Evolutionary conservation across 352 stramenopile genomes (phyloP).

Genomic region (Blastocystis hominis): DNA sequence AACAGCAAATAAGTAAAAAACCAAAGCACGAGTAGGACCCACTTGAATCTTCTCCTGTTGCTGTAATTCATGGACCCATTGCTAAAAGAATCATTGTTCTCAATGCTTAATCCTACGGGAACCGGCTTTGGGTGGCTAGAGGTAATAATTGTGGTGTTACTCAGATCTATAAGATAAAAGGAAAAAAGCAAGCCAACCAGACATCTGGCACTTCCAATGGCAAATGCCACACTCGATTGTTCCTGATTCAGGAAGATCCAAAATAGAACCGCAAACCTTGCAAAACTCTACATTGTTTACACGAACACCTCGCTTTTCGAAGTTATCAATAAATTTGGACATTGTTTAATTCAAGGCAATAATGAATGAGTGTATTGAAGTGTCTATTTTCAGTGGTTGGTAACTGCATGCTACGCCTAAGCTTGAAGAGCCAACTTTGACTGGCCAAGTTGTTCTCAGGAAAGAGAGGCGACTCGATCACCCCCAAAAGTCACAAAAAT

Average conservation of each 20-base stretch:
- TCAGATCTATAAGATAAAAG: neutral
- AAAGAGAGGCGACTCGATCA: too few relatives aligned
- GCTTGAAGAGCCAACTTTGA: too few relatives aligned
- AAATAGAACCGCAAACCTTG: constrained; percentile 51
- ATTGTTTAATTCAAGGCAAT: too few relatives aligned
- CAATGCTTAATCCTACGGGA: neutral
- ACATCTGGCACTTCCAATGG: constrained; percentile 30
- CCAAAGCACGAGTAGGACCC: constrained; percentile 38
- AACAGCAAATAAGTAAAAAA: neutral
- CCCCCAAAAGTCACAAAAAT: too few relatives aligned
- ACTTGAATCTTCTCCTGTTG: constrained; percentile 47
- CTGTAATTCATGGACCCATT: constrained; percentile 32
- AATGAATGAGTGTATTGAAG: too few relatives aligned
- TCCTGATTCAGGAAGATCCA: constrained; percentile 48
- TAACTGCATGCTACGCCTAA: too few relatives aligned
- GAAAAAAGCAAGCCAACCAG: neutral
- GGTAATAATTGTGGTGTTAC: constrained; percentile 46
- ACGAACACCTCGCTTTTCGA: constrained; percentile 7
- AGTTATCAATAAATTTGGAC: constrained; percentile 52
- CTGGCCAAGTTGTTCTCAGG: too few relatives aligned
- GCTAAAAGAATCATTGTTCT: neutral
- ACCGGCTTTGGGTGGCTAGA: constrained; percentile 31
- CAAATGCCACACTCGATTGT: constrained; percentile 55
- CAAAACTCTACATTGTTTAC: constrained; percentile 53
- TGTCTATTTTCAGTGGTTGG: too few relatives aligned